A percentile compares a stretch with the other conserved stretches of the same genome.
phyloP scores from a whole-genome alignment of 164 flowering plant species.

The Sedum album region DNA sequence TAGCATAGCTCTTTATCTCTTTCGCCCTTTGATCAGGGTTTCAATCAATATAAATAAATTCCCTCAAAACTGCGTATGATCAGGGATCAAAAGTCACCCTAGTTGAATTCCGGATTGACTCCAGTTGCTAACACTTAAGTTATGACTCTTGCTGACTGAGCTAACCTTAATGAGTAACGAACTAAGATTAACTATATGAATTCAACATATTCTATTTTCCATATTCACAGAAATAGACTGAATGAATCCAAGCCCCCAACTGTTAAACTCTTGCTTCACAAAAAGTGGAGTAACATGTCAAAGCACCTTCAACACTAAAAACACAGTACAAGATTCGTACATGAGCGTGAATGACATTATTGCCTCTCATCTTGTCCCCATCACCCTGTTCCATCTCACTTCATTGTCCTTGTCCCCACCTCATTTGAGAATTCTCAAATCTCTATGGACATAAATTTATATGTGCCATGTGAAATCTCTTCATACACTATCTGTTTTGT shows the following conservation, averaged over 20 bases:
- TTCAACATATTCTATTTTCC: no score
- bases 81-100: no score
- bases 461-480: slow-evolving; percentile 1
- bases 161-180: no score
- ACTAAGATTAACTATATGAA: no score
- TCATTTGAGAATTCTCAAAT: not conserved
- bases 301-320: not conserved
- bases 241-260: not conserved
- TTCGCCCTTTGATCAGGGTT: no score
- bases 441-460: not conserved
- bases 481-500: not conserved
- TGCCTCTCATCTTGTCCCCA: not conserved
- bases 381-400: not conserved
- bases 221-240: no score
- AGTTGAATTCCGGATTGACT: no score
- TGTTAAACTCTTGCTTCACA: not conserved
- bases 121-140: no score
- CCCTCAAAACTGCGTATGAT: no score
- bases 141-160: no score
- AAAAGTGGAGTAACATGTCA: slow-evolving; percentile 7
- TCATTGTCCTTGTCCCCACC: not conserved
- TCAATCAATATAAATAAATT: no score
- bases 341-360: not conserved
- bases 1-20: not conserved
- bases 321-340: slow-evolving; percentile 7